Conservation (phyloP, 345 rosid species). For the Rhodamnia rubescens region DNA sequence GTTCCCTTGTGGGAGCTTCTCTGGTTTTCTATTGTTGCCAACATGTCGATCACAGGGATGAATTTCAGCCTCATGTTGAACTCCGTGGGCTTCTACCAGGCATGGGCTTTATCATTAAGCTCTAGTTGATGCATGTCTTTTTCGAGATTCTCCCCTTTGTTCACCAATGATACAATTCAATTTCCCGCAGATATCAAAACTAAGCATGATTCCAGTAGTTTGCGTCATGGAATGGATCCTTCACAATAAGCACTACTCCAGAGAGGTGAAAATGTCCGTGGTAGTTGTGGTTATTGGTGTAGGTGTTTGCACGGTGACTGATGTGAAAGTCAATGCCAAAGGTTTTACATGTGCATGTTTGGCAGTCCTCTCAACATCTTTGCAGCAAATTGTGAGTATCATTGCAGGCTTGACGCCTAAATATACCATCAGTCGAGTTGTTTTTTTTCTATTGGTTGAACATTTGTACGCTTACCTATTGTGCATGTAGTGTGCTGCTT, state of each 20-base stretch:
- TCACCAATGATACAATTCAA: neutral
- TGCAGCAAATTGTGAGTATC: conserved; percentile 87
- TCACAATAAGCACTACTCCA: conserved; percentile 68
- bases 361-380: conserved; percentile 80
- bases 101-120: neutral
- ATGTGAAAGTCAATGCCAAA: conserved; percentile 88
- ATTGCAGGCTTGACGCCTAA: neutral
- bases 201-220: conserved; percentile 96
- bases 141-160: neutral
- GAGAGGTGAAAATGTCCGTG: conserved; percentile 68
- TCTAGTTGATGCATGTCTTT: neutral
- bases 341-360: conserved; percentile 81
- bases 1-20: conserved; percentile 95
- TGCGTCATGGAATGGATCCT: conserved; percentile 94
- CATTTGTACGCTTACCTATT: neutral
- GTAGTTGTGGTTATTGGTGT: conserved; percentile 85
- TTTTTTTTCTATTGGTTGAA: neutral
- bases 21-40: conserved; percentile 88
- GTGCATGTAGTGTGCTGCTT: neutral
- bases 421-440: neutral
- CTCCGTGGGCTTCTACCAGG: conserved; percentile 94
- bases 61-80: conserved; percentile 92
- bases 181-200: conserved; percentile 61
- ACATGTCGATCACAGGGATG: conserved; percentile 78
- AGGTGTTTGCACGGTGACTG: conserved; percentile 90